Conservation (phyloP, 2,329 filamentous ascomycete species). For the Venturia carpophila region DNA sequence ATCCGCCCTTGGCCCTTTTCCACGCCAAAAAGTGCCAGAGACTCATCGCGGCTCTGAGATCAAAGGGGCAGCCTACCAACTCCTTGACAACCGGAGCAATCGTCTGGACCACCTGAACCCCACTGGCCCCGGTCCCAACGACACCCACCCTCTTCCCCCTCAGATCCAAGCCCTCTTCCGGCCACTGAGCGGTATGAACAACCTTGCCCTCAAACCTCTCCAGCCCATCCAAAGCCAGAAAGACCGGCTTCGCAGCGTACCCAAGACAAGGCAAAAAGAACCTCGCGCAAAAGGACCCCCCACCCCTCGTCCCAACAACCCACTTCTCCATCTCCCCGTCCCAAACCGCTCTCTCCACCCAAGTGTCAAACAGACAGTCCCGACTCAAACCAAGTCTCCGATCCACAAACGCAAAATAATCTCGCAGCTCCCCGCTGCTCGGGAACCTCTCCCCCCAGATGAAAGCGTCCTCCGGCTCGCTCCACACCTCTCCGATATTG, state of each 20-base stretch:
- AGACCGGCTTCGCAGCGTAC: conserved; percentile 25
- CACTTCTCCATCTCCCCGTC: conserved; percentile 34
- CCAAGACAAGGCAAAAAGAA: conserved; percentile 32
- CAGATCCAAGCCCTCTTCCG: conserved; percentile 32
- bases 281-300: conserved; percentile 24
- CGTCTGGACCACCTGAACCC: conserved; percentile 31
- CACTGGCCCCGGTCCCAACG: conserved; percentile 38
- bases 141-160: conserved; percentile 35
- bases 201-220: conserved; percentile 32
- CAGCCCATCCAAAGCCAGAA: conserved; percentile 38
- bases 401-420: conserved; percentile 8
- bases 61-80: background rate
- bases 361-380: conserved; percentile 36
- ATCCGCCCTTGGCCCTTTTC: too few relatives aligned
- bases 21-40: too few relatives aligned
- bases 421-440: background rate
- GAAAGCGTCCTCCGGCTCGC: conserved; percentile 20
- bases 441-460: conserved; percentile 11
- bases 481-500: conserved; percentile 41
- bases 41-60: background rate
- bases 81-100: background rate
- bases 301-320: conserved; percentile 24
- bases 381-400: background rate
- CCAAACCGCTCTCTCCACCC: conserved; percentile 39
- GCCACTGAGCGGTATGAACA: conserved; percentile 38